Percentiles rank a stretch among this genome's conserved stretches.
Conservation (phyloP, 164 flowering plant genomes). For the Umbellularia californica region DNA sequence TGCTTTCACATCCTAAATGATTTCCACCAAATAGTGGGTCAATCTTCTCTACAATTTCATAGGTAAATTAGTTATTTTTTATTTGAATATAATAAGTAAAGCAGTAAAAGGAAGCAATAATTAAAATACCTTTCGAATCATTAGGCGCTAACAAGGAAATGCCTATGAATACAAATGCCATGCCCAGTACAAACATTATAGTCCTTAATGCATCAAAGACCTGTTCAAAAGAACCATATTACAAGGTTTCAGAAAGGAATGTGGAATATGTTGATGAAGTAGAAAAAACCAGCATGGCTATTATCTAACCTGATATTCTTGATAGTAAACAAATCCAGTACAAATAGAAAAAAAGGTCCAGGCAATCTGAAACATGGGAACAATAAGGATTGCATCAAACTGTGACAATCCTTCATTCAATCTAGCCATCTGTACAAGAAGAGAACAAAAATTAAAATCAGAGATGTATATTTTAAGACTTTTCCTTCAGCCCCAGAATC, state of each 20-base stretch:
- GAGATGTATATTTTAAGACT: no score
- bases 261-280: constrained; percentile 7
- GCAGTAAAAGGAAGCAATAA: constrained; percentile 3
- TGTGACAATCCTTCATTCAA: constrained; percentile 89
- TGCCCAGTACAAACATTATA: constrained; percentile 85
- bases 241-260: background rate
- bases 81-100: background rate
- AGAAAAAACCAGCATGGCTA: background rate
- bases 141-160: constrained; percentile 96
- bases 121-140: constrained; percentile 66
- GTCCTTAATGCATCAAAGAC: constrained; percentile 80
- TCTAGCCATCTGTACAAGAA: constrained; percentile 77
- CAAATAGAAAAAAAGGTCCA: constrained; percentile 98
- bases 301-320: constrained; percentile 81
- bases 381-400: constrained; percentile 92
- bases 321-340: constrained; percentile 93
- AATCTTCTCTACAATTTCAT: background rate
- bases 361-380: constrained; percentile 97
- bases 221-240: constrained; percentile 31
- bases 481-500: no score
- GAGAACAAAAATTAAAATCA: background rate
- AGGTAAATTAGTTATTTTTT: no score
- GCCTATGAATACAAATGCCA: constrained; percentile 81
- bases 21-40: background rate
- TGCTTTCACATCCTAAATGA: constrained; percentile 61